Base-by-base conservation (phyloP, 768 basidiomycete species). In the Filobasidium floriforme region DNA sequence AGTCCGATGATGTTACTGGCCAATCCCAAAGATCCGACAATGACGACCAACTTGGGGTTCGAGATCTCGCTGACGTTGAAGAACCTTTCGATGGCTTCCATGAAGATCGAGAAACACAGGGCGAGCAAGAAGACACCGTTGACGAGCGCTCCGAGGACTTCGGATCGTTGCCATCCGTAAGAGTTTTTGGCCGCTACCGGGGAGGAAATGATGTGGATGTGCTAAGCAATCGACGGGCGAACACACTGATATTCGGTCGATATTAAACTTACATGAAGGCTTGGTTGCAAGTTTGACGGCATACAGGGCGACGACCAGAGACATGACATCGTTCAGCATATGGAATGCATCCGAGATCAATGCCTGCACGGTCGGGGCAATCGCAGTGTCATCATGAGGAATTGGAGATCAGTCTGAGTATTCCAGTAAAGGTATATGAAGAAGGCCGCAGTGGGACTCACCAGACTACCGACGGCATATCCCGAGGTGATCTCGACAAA, bases 91-190 rank as follows among this genome's bases (percentile, higher is more conserved):
- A 98, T 79, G 6, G 96, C 93, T 76, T 99, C 94, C 71, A 98
- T 81, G 55, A 85, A 87, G 70, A 99, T 97, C 6, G 92, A 92
- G 80, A 98, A 92, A 80, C 96, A 99, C 0, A 98, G 85, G 0
- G 96, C 96, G 51, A 97, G 84, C 7, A 99, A 85, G 81, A 98
- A 98, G 63, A 98, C 92, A 61, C 96, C 96, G 73, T 99, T 99
- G 71, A 98, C 81, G 54, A 98, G 83, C 0, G 96, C 96, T 24
- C 92, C 93, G 7, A 97, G 84, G 68, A 96, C 93, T 76, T 96
- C 93, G 19, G 64, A 49, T 68, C 96, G 84, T 79, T 98, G 93
- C 94, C 93, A 98, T n/a, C 93, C 94, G 76, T 98, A 98, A 32
- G 94, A 92, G 79, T 96, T 96, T n/a, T 70, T 71, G n/a, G 70